Evolutionary conservation across 208 protist genomes (phyloP), one percentile per base, ranked within the genome.

Genomic region (Trypanosoma avium): DNA sequence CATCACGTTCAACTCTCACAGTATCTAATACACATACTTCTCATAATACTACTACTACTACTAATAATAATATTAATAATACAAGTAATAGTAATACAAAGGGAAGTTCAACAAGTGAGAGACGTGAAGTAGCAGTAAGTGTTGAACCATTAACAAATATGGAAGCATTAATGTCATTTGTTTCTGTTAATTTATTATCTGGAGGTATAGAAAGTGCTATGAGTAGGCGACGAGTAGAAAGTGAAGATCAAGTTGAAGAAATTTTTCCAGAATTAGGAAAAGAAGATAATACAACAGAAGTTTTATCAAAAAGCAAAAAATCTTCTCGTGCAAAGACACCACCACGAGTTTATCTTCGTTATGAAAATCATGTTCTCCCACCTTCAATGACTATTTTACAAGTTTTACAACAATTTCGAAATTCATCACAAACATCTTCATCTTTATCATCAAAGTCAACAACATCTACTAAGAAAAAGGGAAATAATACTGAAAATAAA

Each of bases 351-450:
- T 92, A 80, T 68, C 30, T 95, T 7, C 89, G 89, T 33, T 85
- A 75, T 52, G 82, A 70, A 9, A 56, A 63, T 1, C 67, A 93
- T 59, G 75, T 92, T 19, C 75, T 95, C 45, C 89, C 85, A 40
- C 79, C 77, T 10, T 88, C 83, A 24, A 88, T 92, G 77, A 90
- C 86, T 17, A 79, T 90, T 47, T 48, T 92, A 36, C 84, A 95
- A 30, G 65, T 95, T 19, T 43, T 90, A 50, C 77, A 93, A 70
- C 63, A 60, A 24, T 67, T 61, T 56, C 36, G 61, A n/a, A 50
- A 42, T 9, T n/a, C 53, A 27, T 7, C 43, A 5, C 45, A 35
- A n/a, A 63, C 21, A 45, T 72, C 35, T 58, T 76, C 29, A 50
- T 62, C 27, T n/a, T 40, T 27, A 64, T 38, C 19, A 56, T 26